These are phyloP conservation scores for Mycena vitilis DNA, from an alignment of 768 basidiomycete genomes.

Conservation along the genomic window DNA sequence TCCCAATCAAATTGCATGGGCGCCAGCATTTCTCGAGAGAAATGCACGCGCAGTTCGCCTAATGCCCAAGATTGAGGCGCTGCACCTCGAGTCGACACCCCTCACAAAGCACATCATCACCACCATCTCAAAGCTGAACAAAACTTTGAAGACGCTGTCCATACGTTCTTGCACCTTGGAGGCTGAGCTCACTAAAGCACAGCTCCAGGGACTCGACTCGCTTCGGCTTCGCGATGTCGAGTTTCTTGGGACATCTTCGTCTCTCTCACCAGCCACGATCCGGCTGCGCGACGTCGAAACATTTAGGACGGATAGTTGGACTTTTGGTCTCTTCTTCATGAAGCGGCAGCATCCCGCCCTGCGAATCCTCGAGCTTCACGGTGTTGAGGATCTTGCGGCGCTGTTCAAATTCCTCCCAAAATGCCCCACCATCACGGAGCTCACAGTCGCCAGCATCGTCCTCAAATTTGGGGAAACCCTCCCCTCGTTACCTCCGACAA, in stretches of 20 bases:
- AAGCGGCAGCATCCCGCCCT: constrained; percentile 26
- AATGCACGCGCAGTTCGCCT: constrained; percentile 15
- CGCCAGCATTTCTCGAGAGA: constrained; percentile 7
- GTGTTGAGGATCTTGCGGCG: constrained; percentile 15
- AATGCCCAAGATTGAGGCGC: constrained; percentile 19
- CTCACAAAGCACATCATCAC: constrained; percentile 20
- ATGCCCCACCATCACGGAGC: constrained; percentile 29
- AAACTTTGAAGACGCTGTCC: constrained; percentile 13
- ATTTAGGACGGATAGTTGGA: constrained; percentile 30
- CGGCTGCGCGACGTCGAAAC: constrained; percentile 16
- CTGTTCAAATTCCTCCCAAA: constrained; percentile 26
- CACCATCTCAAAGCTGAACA: constrained; percentile 11
- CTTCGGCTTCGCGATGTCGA: constrained; percentile 21
- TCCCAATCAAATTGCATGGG: not conserved
- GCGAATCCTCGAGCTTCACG: constrained; percentile 29
- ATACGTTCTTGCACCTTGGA: constrained; percentile 27
- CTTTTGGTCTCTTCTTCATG: constrained; percentile 23
- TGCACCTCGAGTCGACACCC: constrained; percentile 18
- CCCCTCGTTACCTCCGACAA: not conserved
- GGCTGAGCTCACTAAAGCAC: not conserved
- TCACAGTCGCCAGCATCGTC: constrained; percentile 18
- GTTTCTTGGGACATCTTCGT: not conserved
- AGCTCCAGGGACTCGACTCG: not conserved
- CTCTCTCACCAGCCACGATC: constrained; percentile 17
- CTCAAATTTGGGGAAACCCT: not conserved